Evolutionary conservation across 192 early-diverging fungal genomes (phyloP).

Genomic region (Phycomyces blakesleeanus): DNA sequence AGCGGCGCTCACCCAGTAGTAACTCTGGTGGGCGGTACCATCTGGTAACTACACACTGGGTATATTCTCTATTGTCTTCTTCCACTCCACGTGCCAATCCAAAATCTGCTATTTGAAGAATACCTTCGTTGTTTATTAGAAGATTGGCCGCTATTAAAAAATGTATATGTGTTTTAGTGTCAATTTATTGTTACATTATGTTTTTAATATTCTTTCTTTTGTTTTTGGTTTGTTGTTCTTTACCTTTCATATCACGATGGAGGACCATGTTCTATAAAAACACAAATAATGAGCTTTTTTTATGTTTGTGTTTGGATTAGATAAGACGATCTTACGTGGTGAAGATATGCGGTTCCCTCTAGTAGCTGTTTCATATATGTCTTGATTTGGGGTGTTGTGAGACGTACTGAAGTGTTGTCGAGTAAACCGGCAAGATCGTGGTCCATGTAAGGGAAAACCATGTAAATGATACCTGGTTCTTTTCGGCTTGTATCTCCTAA

Average conservation of each 20-base stretch:
- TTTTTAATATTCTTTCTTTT: too few relatives aligned
- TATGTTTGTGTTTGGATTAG: too few relatives aligned
- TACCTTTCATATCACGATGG: slow-evolving; percentile 64
- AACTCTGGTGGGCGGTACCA: slow-evolving; percentile 99
- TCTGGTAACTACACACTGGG: slow-evolving; percentile 87
- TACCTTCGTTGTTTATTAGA: slow-evolving; percentile 88
- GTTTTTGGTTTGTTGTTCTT: not conserved
- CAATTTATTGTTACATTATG: too few relatives aligned
- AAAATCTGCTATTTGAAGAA: slow-evolving; percentile 93
- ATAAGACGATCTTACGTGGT: slow-evolving; percentile 40
- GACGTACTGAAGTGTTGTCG: slow-evolving; percentile 76
- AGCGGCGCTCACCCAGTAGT: slow-evolving; percentile 77
- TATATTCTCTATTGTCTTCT: slow-evolving; percentile 64
- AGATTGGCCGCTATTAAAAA: slow-evolving; percentile 78
- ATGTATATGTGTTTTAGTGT: slow-evolving; percentile 13
- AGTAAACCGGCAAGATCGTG: slow-evolving; percentile 94
- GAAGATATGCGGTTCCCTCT: slow-evolving; percentile 86
- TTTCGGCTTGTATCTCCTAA: slow-evolving; percentile 17
- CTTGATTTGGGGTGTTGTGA: slow-evolving; percentile 78
- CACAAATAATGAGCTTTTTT: not conserved
- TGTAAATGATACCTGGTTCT: slow-evolving; percentile 69
- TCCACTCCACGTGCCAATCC: slow-evolving; percentile 84
- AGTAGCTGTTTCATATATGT: slow-evolving; percentile 89
- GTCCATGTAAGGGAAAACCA: slow-evolving; percentile 99
- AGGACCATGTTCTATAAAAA: slow-evolving; percentile 47